Evolutionary conservation across 2,329 filamentous ascomycete genomes (phyloP).

Genomic region (Stachybotrys echinatus): DNA sequence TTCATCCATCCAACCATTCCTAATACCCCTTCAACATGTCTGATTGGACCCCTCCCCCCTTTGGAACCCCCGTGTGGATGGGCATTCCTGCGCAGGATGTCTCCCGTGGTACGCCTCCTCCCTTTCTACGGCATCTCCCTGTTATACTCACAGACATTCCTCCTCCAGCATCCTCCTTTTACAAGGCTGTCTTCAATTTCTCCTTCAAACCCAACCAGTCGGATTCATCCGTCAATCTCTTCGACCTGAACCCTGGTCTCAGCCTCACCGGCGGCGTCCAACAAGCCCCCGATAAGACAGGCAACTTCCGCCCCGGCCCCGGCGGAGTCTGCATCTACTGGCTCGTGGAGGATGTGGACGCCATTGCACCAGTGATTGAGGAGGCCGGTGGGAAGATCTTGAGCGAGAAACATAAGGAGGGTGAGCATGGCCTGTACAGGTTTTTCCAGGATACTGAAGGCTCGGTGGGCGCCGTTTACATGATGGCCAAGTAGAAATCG

Average conservation of each 20-base stretch:
- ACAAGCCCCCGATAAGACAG: conserved; percentile 17
- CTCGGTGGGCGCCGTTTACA: too few relatives aligned
- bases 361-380: conserved; percentile 15
- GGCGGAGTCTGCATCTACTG: conserved; percentile 21
- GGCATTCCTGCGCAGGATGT: too few relatives aligned
- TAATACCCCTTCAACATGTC: too few relatives aligned
- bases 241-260: conserved; percentile 22
- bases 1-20: too few relatives aligned
- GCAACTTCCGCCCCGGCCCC: conserved; percentile 15
- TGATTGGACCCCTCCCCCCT: too few relatives aligned
- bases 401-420: conserved; percentile 18
- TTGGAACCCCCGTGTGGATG: too few relatives aligned
- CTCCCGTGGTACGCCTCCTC: too few relatives aligned
- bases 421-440: conserved; percentile 15
- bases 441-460: too few relatives aligned
- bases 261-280: conserved; percentile 20
- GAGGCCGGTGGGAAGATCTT: conserved; percentile 22
- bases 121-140: too few relatives aligned
- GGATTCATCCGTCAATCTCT: conserved; percentile 10
- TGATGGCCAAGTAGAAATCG: too few relatives aligned
- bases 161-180: too few relatives aligned
- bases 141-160: too few relatives aligned
- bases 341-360: conserved; percentile 23
- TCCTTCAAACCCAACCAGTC: conserved; percentile 11
- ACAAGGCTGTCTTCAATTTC: conserved; percentile 21